A percentile compares a stretch with the other conserved stretches of the same genome.
Evolutionary conservation across 2,329 filamentous ascomycete genomes (phyloP).

Genomic region (Colletotrichum orbiculare): DNA sequence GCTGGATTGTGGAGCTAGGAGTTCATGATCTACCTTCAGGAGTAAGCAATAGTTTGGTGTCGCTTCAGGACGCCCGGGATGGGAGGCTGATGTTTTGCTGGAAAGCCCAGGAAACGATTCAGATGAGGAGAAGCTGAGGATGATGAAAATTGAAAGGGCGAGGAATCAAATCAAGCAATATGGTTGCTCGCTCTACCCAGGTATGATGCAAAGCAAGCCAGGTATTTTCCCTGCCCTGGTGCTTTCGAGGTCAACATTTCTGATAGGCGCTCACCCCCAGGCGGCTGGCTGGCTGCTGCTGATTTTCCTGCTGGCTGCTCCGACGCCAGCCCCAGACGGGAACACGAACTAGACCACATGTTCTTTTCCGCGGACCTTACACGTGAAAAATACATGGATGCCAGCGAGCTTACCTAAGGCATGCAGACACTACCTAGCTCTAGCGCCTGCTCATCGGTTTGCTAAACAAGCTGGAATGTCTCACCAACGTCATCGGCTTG

Average conservation of each 20-base stretch:
- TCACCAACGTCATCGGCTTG: conserved; percentile 35
- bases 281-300: neutral
- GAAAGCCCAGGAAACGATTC: neutral
- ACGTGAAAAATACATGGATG: neutral
- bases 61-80: conserved; percentile 25
- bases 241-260: no score
- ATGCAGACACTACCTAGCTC: neutral
- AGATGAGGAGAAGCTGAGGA: neutral
- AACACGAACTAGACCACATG: neutral
- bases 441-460: conserved; percentile 10
- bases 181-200: no score
- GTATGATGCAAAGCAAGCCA: no score
- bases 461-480: conserved; percentile 22
- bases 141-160: no score
- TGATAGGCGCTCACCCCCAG: neutral
- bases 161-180: no score
- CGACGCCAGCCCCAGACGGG: neutral
- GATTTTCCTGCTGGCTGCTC: conserved; percentile 15
- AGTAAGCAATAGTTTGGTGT: conserved; percentile 22
- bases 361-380: neutral
- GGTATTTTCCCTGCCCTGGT: no score
- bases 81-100: neutral
- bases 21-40: conserved; percentile 36
- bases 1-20: conserved; percentile 32
- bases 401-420: conserved; percentile 3